phyloP scores from a whole-genome alignment of 2,329 filamentous ascomycete species.

The Sphaerulina musiva region DNA sequence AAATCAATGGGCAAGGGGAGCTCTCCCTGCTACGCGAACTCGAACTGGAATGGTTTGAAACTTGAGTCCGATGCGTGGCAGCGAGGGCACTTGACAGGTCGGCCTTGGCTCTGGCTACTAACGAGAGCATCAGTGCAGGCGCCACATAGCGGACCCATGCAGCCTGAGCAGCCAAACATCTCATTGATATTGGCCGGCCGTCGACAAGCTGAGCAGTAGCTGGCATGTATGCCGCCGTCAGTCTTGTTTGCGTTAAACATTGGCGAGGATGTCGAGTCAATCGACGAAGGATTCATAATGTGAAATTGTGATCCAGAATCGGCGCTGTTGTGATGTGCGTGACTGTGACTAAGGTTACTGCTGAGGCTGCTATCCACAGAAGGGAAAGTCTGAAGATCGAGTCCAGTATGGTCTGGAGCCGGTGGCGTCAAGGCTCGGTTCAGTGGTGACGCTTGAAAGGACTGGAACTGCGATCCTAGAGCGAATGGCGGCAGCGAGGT shows the following conservation, averaged over 20 bases:
- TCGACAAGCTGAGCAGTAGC: slow-evolving; percentile 86
- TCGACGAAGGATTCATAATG: slow-evolving; percentile 43
- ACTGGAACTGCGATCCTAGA: slow-evolving; percentile 48
- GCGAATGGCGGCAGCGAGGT: slow-evolving; percentile 57
- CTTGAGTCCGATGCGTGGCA: slow-evolving; percentile 72
- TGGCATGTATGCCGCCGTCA: slow-evolving; percentile 7
- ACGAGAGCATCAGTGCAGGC: slow-evolving; percentile 79
- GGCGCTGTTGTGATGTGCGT: slow-evolving; percentile 31
- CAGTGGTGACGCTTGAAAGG: slow-evolving; percentile 82
- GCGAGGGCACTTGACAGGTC: slow-evolving; percentile 65
- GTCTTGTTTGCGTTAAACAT: slow-evolving; percentile 26
- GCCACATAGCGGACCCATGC: slow-evolving; percentile 86
- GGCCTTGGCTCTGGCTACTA: slow-evolving; percentile 62
- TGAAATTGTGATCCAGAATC: slow-evolving; percentile 62
- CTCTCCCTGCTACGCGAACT: slow-evolving; percentile 56
- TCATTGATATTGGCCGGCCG: slow-evolving; percentile 69
- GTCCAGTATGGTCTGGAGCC: slow-evolving; percentile 36
- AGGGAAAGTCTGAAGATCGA: slow-evolving; percentile 64
- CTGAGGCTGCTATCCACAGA: slow-evolving; percentile 68
- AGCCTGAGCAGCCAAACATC: slow-evolving; percentile 91
- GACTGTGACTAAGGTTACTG: slow-evolving; percentile 24
- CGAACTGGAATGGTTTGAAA: slow-evolving; percentile 80
- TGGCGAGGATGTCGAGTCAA: slow-evolving; percentile 52
- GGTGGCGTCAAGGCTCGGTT: slow-evolving; percentile 88
- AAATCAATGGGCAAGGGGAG: slow-evolving; percentile 12